Evolutionary conservation across 768 basidiomycete genomes (phyloP).

Genomic region (Phlebiopsis gigantea): DNA sequence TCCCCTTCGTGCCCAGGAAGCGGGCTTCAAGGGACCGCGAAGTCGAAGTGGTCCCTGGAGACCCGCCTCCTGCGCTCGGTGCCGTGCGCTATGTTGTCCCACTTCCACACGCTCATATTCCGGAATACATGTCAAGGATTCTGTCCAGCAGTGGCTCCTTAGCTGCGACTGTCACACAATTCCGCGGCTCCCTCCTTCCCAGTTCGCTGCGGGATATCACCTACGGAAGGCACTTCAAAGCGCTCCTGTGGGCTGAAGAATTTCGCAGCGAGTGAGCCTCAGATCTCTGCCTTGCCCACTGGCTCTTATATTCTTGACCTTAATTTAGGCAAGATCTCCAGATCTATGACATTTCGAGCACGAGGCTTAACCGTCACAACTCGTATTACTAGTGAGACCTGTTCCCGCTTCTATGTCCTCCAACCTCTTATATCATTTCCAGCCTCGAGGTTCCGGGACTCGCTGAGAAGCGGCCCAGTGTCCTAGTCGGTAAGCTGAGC

Average conservation of each 20-base stretch:
- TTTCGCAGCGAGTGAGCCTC: constrained; percentile 20
- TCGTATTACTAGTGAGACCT: constrained; percentile 38
- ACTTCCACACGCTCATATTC: constrained; percentile 13
- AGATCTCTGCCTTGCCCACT: background rate
- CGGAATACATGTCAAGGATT: background rate
- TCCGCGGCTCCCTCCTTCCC: constrained; percentile 31
- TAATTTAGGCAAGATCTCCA: constrained; percentile 26
- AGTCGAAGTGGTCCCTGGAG: constrained; percentile 16
- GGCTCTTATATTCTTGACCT: background rate
- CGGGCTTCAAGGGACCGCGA: constrained; percentile 18
- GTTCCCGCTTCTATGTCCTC: background rate
- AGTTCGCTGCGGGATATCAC: constrained; percentile 29
- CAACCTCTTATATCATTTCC: background rate
- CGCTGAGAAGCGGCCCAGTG: constrained; percentile 53
- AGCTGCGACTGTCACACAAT: constrained; percentile 3
- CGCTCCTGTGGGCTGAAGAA: constrained; percentile 53
- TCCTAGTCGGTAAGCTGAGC: constrained; percentile 43
- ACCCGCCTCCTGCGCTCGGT: constrained; percentile 13
- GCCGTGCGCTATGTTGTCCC: constrained; percentile 14
- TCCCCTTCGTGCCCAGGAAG: constrained; percentile 42
- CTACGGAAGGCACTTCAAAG: constrained; percentile 44
- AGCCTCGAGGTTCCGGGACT: constrained; percentile 51
- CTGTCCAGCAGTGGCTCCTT: background rate
- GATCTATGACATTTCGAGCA: constrained; percentile 34
- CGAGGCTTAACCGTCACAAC: constrained; percentile 29